Conservation (phyloP, 306 rosid species). For the Gastrolobium bilobum region DNA sequence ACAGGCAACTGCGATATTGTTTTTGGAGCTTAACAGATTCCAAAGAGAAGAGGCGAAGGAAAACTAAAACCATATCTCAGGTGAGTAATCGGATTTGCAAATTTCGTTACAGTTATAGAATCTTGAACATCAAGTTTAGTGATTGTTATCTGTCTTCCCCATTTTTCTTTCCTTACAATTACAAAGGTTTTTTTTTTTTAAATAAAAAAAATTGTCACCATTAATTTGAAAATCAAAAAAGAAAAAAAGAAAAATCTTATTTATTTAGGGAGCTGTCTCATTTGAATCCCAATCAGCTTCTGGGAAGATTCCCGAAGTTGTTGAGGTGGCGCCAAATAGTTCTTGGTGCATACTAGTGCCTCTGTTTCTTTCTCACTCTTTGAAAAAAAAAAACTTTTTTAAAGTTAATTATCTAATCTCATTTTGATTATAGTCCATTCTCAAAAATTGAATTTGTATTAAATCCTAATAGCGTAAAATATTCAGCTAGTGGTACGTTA, state of each 20-base stretch:
- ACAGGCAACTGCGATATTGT: constrained; percentile 38
- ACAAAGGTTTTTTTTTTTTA: not conserved
- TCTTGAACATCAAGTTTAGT: constrained; percentile 2
- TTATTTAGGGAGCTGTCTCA: constrained; percentile 36
- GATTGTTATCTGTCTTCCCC: constrained; percentile 24
- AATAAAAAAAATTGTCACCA: not conserved
- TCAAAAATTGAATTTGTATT: constrained; percentile 31
- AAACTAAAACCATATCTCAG: constrained; percentile 48
- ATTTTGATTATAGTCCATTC: not conserved
- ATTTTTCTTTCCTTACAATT: not conserved
- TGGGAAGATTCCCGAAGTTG: constrained; percentile 42
- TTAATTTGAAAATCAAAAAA: not conserved
- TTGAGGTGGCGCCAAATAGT: constrained; percentile 55
- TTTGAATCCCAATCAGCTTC: constrained; percentile 52
- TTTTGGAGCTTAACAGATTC: constrained; percentile 44
- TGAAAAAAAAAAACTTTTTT: not conserved
- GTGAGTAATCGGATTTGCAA: constrained; percentile 49
- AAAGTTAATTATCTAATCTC: constrained; percentile 4
- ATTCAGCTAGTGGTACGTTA: not conserved
- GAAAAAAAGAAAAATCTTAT: not conserved
- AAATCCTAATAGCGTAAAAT: constrained; percentile 22
- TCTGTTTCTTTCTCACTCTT: not conserved
- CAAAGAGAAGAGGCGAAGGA: constrained; percentile 50
- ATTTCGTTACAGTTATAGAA: constrained; percentile 20
- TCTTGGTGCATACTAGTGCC: not conserved